phyloP scores from a whole-genome alignment of 2,329 filamentous ascomycete species.

The Fusarium chaquense region DNA sequence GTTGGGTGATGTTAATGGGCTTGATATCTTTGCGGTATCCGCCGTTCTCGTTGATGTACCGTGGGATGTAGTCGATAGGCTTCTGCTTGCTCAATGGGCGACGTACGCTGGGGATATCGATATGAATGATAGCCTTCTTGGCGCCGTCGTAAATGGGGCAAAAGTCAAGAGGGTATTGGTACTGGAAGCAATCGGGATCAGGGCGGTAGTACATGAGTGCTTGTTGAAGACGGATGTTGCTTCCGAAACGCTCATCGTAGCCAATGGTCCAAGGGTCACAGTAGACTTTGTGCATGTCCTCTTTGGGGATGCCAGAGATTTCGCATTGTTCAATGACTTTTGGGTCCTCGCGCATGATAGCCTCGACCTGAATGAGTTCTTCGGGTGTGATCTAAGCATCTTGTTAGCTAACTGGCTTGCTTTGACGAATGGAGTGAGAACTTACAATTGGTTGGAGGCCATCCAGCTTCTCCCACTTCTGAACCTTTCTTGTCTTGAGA shows the following conservation, averaged over 20 bases:
- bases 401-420: constrained; percentile 8
- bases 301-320: constrained; percentile 80
- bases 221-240: constrained; percentile 82
- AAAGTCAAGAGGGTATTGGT: constrained; percentile 92
- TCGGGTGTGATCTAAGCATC: constrained; percentile 84
- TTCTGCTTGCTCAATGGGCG: constrained; percentile 78
- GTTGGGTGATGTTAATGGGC: constrained; percentile 88
- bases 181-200: constrained; percentile 86
- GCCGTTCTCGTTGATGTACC: constrained; percentile 76
- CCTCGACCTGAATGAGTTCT: constrained; percentile 85
- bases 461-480: constrained; percentile 79
- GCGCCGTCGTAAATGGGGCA: constrained; percentile 91
- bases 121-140: constrained; percentile 81
- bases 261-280: constrained; percentile 98
- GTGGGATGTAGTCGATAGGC: constrained; percentile 83
- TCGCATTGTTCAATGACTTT: constrained; percentile 92
- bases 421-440: neutral
- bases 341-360: constrained; percentile 78
- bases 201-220: constrained; percentile 96
- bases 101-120: constrained; percentile 83
- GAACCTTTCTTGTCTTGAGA: constrained; percentile 72
- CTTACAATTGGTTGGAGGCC: constrained; percentile 83
- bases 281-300: constrained; percentile 96
- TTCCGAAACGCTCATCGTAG: constrained; percentile 91
- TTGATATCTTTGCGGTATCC: constrained; percentile 85